These are phyloP conservation scores for Cryptosporidium ryanae DNA, from an alignment of 169 alveolate genomes.

Conservation along the genomic window DNA sequence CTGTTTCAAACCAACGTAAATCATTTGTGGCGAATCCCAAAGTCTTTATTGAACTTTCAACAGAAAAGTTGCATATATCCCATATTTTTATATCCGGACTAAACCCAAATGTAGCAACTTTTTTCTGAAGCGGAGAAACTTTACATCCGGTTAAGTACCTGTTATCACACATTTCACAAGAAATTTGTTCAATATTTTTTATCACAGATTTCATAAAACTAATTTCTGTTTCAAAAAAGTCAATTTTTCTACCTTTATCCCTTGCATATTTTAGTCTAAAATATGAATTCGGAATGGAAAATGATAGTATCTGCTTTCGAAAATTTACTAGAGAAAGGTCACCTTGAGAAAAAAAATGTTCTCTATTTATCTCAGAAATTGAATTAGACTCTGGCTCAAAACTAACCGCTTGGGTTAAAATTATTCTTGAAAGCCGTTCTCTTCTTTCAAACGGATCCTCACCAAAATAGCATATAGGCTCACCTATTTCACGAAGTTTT, in stretches of 20 bases:
- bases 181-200: conserved; percentile 1
- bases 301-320: conserved; percentile 19
- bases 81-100: conserved; percentile 45
- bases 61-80: conserved; percentile 12
- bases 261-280: conserved; percentile 37
- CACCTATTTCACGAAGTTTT: conserved; percentile 61
- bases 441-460: conserved; percentile 55
- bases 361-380: background rate
- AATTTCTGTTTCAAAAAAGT: background rate
- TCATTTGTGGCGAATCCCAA: conserved; percentile 13
- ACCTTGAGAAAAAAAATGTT: conserved; percentile 55
- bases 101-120: conserved; percentile 51
- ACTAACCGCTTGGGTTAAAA: background rate
- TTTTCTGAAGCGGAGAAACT: conserved; percentile 29
- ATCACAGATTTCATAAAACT: conserved; percentile 1
- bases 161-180: conserved; percentile 55
- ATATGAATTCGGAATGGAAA: conserved; percentile 37
- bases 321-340: conserved; percentile 5
- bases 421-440: conserved; percentile 28
- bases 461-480: conserved; percentile 69
- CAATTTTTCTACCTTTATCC: background rate
- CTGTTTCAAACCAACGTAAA: conserved; percentile 24
- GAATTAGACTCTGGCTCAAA: background rate
- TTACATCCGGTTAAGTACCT: conserved; percentile 41
- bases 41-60: background rate